Evolutionary conservation across 2,329 filamentous ascomycete species (phyloP), one percentile per base, ranked within the genome.

Genomic region (Ophiostoma sp.): DNA sequence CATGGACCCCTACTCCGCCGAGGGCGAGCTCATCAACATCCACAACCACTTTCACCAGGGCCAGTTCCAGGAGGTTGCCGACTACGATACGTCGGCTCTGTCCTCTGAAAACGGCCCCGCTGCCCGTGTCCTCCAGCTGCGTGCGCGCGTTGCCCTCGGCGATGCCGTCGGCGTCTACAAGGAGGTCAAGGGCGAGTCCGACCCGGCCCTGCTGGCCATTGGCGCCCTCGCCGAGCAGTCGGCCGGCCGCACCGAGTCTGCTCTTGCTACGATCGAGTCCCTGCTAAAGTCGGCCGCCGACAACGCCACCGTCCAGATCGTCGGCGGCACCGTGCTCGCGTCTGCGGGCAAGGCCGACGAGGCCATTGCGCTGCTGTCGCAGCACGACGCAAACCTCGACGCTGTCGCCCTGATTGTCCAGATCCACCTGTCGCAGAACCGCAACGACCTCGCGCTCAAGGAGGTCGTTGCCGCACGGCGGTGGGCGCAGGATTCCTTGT

Each of bases 401-500:
- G 90, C 92, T 67, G 92, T 97, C 66, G 90, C 93, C 62, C 81
- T 98, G 71, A 93, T 95, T 72, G 88, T 93, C 42, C 94, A 99
- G 78, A 96, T 98, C 73, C 89, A 97, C 76, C 87, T 98, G 9
- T 85, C 91, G 74, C 92, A 97, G 77, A 97, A 97, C 82, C 87
- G 94, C 73, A 89, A 89, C 74, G 94, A 98, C 77, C 86, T 97
- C 65, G 95, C 95, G 1, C 75, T 93, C 12, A 97, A 97, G 79
- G 94, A 97, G 80, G 93, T 96, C 49, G 82, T 88, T 66, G 87
- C 90, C 47, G 95, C 95, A 47, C 87, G 93, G 77, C 87, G 92
- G 79, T 98, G 94, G 91, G 95, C 94, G 7, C 94, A 99, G 79
- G 95, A 98, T 77, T 96, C 90, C 73, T 81, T 98, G 52, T 82